Conservation (phyloP, 2,329 filamentous ascomycete genomes). For the Scopulariopsis brevicaulis region DNA sequence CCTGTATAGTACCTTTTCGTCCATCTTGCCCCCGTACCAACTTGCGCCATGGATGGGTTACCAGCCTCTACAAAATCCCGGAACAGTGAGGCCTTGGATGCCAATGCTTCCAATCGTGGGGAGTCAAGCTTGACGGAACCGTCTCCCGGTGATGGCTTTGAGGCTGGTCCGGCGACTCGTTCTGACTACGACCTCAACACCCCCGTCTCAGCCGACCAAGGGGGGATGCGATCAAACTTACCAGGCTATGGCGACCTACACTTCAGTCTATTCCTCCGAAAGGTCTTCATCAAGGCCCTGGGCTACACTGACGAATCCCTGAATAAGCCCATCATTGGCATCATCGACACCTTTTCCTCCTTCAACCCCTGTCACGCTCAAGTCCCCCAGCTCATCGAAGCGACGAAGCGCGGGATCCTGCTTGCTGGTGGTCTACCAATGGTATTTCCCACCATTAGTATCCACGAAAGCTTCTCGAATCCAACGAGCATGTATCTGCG, state of each 20-base stretch:
- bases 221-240: constrained; percentile 52
- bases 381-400: constrained; percentile 59
- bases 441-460: constrained; percentile 63
- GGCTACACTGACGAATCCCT: constrained; percentile 64
- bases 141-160: neutral
- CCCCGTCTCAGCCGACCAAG: constrained; percentile 30
- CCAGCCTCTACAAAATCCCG: too few species aligned
- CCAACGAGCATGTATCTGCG: constrained; percentile 67
- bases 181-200: constrained; percentile 52
- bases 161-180: constrained; percentile 5
- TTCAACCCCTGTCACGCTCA: constrained; percentile 70
- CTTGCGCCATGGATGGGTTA: too few species aligned
- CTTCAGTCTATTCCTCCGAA: constrained; percentile 64
- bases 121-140: neutral
- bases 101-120: neutral
- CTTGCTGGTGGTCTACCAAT: constrained; percentile 56
- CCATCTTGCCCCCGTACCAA: too few species aligned
- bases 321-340: constrained; percentile 59
- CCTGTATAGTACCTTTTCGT: too few species aligned
- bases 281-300: constrained; percentile 67
- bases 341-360: constrained; percentile 61
- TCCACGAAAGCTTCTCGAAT: constrained; percentile 57
- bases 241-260: constrained; percentile 63
- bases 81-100: too few species aligned
- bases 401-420: constrained; percentile 56